These are phyloP conservation scores for Astraeus odoratus DNA, from an alignment of 768 basidiomycete species.

Conservation along the genomic window DNA sequence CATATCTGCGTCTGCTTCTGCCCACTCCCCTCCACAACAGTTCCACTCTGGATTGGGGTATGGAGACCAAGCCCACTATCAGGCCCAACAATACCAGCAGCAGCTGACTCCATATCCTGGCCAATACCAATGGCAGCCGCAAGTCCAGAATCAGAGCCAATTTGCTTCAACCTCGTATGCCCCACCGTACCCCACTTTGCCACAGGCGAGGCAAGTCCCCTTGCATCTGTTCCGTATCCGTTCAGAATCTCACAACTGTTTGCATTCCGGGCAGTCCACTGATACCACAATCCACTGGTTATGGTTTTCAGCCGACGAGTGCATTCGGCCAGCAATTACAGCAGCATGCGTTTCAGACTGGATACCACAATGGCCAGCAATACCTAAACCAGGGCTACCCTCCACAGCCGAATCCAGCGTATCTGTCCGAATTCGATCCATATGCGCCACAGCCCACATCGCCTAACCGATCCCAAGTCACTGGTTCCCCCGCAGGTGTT, in stretches of 20 bases:
- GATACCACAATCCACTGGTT: conserved; percentile 26
- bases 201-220: conserved; percentile 13
- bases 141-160: conserved; percentile 17
- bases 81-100: conserved; percentile 28
- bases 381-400: conserved; percentile 26
- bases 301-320: conserved; percentile 43
- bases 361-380: conserved; percentile 19
- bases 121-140: conserved; percentile 15
- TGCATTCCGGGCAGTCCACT: conserved; percentile 16
- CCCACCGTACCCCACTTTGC: conserved; percentile 15
- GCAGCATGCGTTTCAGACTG: conserved; percentile 14
- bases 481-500: conserved; percentile 1
- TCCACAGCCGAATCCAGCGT: conserved; percentile 15
- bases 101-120: conserved; percentile 13
- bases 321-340: conserved; percentile 51
- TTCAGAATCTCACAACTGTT: conserved; percentile 1
- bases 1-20: conserved; percentile 31
- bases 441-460: conserved; percentile 21
- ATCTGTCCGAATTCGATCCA: conserved; percentile 37
- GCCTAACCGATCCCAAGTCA: neutral
- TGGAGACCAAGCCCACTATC: conserved; percentile 29
- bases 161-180: conserved; percentile 17
- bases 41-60: conserved; percentile 18
- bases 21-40: conserved; percentile 27
- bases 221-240: neutral